Base-by-base conservation (phyloP, 2,329 filamentous ascomycete species). In the Graphiopsis chlorocephala region DNA sequence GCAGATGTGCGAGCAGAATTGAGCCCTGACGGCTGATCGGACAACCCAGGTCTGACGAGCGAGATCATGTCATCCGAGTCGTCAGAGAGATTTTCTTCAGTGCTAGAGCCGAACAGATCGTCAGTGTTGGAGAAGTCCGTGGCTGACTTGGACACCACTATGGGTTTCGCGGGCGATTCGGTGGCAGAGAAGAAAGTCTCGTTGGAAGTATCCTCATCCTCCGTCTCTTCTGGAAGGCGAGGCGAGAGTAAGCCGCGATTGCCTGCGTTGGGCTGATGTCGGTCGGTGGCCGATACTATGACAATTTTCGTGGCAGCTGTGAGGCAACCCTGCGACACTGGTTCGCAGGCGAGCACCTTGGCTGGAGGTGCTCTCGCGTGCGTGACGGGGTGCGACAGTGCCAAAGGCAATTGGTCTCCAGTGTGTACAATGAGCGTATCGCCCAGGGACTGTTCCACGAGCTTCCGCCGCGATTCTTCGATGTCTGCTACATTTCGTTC, bases 21-120 rank as follows among this genome's bases (percentile, higher is more conserved):
- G 20, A 91, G 88, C 57, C 92, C 94, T 0, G 90, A 90, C 63
- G 88, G 88, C 28, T 90, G 88, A n/a, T 92, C 85, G 1, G 91
- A 88, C 17, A 97, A 80, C 29, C 89, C 86, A 1, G 94, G 94
- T 0, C 90, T 89, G 69, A 90, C 89, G 33, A 98, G 83, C 4
- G 93, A 96, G 61, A 98, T 97, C 85, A 97, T 91, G 67, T 97
- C 93, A 69, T 97, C 93, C 0, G 92, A 95, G 74, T 97, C 94
- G 75, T 97, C 93, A 0, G 94, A 97, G 17, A 94, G 82, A 70
- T 94, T 91, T n/a, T 89, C 88, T 64, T 90, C 88, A 5, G 80
- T 79, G 12, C 84, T 86, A 1, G 87, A 89, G 10, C 85, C 75
- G 67, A 91, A 87, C 3, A 87, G 78, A 48, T 81, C 80, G n/a